Evolutionary conservation across 108 stramenopile species (phyloP).

Genomic region (Cyclostephanos tholiformis): DNA sequence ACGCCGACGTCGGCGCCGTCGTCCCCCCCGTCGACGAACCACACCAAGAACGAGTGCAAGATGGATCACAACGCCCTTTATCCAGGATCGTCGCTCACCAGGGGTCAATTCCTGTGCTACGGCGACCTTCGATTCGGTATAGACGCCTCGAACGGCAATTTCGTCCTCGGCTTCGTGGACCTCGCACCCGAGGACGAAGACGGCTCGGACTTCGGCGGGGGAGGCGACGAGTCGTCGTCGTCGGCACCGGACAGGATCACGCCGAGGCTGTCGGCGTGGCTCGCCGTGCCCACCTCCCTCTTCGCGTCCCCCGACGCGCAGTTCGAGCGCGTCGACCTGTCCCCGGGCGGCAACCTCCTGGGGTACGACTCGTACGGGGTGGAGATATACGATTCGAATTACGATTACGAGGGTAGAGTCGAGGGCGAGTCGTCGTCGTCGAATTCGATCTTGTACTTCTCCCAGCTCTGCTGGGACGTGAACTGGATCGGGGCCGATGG

Average conservation of each 20-base stretch:
- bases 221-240: neutral
- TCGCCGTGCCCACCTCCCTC: constrained; percentile 35
- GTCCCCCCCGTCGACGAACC: too few species aligned
- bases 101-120: constrained; percentile 23
- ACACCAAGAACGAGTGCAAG: too few species aligned
- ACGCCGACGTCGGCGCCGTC: too few species aligned
- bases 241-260: neutral
- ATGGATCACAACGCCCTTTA: neutral
- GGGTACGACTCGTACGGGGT: constrained; percentile 25
- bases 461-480: neutral
- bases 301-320: constrained; percentile 14
- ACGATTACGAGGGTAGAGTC: constrained; percentile 29
- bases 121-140: constrained; percentile 28
- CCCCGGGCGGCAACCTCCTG: constrained; percentile 29
- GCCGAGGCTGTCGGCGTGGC: constrained; percentile 35
- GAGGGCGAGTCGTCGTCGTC: constrained; percentile 23
- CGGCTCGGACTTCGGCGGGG: neutral
- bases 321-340: constrained; percentile 20
- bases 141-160: constrained; percentile 10
- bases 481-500: neutral
- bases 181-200: too few species aligned
- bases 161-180: constrained; percentile 27
- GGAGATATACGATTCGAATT: constrained; percentile 49
- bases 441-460: neutral
- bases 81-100: constrained; percentile 3